Evolutionary conservation across 2,329 filamentous ascomycete genomes (phyloP).

Genomic region (Talaromyces pinophilus): DNA sequence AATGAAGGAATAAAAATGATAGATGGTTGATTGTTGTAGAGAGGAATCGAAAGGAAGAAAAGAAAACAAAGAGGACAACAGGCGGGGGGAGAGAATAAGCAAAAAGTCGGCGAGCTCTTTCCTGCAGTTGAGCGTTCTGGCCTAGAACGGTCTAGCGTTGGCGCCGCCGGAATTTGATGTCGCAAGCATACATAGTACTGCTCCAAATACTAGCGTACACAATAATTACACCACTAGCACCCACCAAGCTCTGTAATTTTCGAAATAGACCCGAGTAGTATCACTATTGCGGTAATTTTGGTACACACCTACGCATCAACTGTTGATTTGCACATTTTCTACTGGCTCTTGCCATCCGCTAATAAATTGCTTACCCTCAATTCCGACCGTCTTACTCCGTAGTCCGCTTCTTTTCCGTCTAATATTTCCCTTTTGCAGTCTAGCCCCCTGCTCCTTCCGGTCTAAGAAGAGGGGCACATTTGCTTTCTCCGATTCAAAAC

Average conservation of each 20-base stretch:
- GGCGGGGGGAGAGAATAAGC: neutral
- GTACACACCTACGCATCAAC: neutral
- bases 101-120: conserved; percentile 2
- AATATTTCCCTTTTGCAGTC: neutral
- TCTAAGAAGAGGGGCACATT: neutral
- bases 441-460: neutral
- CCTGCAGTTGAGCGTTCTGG: neutral
- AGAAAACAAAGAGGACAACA: neutral
- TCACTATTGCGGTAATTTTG: neutral
- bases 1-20: neutral
- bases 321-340: neutral
- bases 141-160: neutral
- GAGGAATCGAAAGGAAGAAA: neutral
- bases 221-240: neutral
- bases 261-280: neutral
- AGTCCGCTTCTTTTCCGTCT: neutral
- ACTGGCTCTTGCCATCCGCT: neutral
- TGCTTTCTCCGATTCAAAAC: neutral
- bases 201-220: neutral
- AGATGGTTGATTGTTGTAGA: neutral
- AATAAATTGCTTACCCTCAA: neutral
- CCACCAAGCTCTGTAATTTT: neutral
- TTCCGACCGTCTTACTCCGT: conserved; percentile 8
- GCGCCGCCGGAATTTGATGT: neutral
- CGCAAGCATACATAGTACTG: neutral